Evolutionary conservation across 2,329 filamentous ascomycete genomes (phyloP), one percentile per base, ranked within the genome.

Genomic region (Xylaria sp.): DNA sequence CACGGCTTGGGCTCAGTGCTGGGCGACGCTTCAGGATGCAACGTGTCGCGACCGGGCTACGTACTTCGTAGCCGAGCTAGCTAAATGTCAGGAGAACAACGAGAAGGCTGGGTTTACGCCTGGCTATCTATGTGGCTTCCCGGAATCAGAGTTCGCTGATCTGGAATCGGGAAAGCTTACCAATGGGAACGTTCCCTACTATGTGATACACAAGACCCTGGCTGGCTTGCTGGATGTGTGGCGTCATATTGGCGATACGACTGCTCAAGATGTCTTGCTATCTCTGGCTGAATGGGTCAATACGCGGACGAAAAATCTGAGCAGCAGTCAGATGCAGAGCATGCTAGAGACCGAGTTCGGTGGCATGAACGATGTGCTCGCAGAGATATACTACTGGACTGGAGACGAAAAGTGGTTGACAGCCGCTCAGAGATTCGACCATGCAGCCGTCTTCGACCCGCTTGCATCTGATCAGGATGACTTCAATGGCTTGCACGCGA

Each of bases 171-270:
- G 78, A 1, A 78, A 69, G 0, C 65, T 81, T 11, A 71, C 29
- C 47, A 78, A 76, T 39, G 78, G 78, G 22, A 81, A 81, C 43
- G 79, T 82, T 0, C 78, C 78, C 0, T 82, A 81, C 65, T 82
- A 82, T 54, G 74, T 75, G 19, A 70, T 82, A n/a, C 79, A 82
- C 67, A 82, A 82, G 68, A 80, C 76, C 1, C 72, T 82, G 63
- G 74, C 77, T 1, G 79, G 79, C 0, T 69, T 82, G 9, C 72
- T 81, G 1, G 79, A 82, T 42, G 76, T 78, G 2, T 81, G 77
- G 71, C 72, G 74, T 4, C 66, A 72, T 17, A 66, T 78, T 9
- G 77, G 74, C 2, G 74, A 78, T 58, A 60, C 66, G 0, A 74
- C 66, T 2, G 76, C 79, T 5, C 69, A 70, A 4, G 69, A 74